Base-by-base conservation (phyloP, 2,329 filamentous ascomycete genomes). In the Sporothrix protearum region DNA sequence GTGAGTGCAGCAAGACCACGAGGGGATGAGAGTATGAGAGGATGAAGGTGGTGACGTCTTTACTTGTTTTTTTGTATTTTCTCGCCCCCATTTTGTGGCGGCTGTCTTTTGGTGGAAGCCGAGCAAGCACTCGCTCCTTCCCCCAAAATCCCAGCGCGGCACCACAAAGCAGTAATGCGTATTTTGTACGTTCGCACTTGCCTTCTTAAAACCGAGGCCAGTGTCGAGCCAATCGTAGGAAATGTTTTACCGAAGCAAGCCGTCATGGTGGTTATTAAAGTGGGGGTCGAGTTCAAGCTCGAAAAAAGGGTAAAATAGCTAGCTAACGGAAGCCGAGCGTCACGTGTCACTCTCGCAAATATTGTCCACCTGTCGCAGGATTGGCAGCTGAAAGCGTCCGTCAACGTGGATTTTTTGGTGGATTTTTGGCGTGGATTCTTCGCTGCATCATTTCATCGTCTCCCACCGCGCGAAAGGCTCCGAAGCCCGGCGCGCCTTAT, bases 201-300 rank as follows among this genome's bases (percentile, higher is more conserved):
- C 42, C 68, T 33, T 59, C 19, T 28, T 19, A 33, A 55, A 61
- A 39, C 70, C 71, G 71, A 71, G 69, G 70, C 39, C 42, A 55
- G 25, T 36, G 3, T 28, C 66, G 28, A 53, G 70, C 73, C 73
- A 75, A 75, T 75, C 10, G 45, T 16, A 72, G 73, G 14, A 12
- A 39, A 70, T 57, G 64, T 71, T 73, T 75, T 75, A 73, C 73
- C 74, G 71, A 73, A 68, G 61, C 53, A 71, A 59, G 53, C 47
- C 70, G 68, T 30, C 25, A 22, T 59, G n/a, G n/a, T 45, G 39
- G n/a, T n/a, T n/a, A n/a, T n/a, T n/a, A n/a, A n/a, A n/a, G n/a
- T n/a, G n/a, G n/a, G 42, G 22, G 39, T 4, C 12, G 33, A 22
- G 7, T 14, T 14, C 10, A 53, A 25, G 19, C 14, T 22, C 14